Evolutionary conservation across 345 rosid genomes (phyloP), one percentile per base, ranked within the genome.

Genomic region (Euphorbia tirucalli): DNA sequence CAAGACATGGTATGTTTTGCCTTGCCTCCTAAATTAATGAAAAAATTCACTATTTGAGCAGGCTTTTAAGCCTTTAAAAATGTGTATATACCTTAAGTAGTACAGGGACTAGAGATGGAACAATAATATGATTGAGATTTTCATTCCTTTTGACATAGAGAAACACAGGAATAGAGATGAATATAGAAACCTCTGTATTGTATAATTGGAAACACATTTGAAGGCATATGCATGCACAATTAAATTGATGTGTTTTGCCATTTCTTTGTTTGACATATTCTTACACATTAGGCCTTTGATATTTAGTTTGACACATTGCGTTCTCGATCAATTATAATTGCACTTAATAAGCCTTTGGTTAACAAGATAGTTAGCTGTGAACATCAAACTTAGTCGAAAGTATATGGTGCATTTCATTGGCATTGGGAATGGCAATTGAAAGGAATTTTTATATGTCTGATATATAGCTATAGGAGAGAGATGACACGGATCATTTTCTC

Each of bases 1-100:
- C 99, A 96, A 85, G 99, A 96, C 86, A 88, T 93, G 99, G 99
- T 96, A 86, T 46, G 86, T 65, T 21, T 32, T 31, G 2, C 0
- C 11, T 16, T 15, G 13, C 22, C 30, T 66, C 48, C 43, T 24
- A 30, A 10, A 28, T 48, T 14, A 7, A 31, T 73, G 54, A 68
- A 27, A 37, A 66, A 68, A 25, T 39, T 57, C 18, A 46, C 21
- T 30, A 22, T 22, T 5, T 18, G 9, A 73, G 60, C 28, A 13
- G 46, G 61, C 25, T 30, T 46, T 39, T 56, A 56, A 15, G 18
- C n/a, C 43, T n/a, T 10, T 49, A 30, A 32, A 49, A 25, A 18
- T 50, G 30, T 31, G 0, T 57, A 21, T 60, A 7, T 66, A 49
- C 43, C 30, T 61, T 25, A 6, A 25, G 22, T 60, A 31, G n/a